Base-by-base conservation (phyloP, 1,284 basidiomycete genomes). In the Porogramme epimiltina region DNA sequence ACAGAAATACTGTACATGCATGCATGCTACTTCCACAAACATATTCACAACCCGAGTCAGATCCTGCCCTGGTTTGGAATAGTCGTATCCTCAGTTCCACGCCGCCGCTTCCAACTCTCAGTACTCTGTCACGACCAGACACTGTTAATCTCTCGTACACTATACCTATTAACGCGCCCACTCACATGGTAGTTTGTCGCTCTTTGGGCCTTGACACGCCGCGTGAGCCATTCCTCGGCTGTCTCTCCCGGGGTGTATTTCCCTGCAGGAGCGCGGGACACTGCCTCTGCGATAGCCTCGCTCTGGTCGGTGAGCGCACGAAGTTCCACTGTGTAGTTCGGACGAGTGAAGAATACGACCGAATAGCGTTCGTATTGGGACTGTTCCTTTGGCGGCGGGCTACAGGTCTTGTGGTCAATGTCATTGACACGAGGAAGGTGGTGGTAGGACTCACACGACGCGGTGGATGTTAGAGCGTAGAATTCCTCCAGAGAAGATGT, bases 401-500 rank as follows among this genome's bases (percentile, higher is more conserved):
- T 64, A 33, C 4, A 54, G 16, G 13, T n/a, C 16, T 19, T n/a
- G 16, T 37, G 4, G 31, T 22, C 24, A 42, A 25, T 22, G 16
- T 22, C 15, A 42, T n/a, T n/a, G n/a, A n/a, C n/a, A n/a, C n/a
- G n/a, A n/a, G n/a, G n/a, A 33, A 16, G 42, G 10, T 19, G 18
- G 20, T 8, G 38, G 38, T 18, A 3, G 15, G 11, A 37, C 41
- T 26, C 25, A 63, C 64, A 70, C 59, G 38, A 69, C 67, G 18
- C 66, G 65, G 58, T 70, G 64, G 47, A 71, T 52, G 52, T 66
- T 67, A n/a, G 65, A 66, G 31, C 61, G 63, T 22, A 74, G 54
- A 42, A 73, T 64, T 26, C 71, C 71, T 1, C 66, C 70, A 37
- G 66, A 71, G 56, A 72, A 68, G 25, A 67, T 66, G 9, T 65